phyloP scores from a whole-genome alignment of 2,329 filamentous ascomycete genomes.

The Penicillium sp. region DNA sequence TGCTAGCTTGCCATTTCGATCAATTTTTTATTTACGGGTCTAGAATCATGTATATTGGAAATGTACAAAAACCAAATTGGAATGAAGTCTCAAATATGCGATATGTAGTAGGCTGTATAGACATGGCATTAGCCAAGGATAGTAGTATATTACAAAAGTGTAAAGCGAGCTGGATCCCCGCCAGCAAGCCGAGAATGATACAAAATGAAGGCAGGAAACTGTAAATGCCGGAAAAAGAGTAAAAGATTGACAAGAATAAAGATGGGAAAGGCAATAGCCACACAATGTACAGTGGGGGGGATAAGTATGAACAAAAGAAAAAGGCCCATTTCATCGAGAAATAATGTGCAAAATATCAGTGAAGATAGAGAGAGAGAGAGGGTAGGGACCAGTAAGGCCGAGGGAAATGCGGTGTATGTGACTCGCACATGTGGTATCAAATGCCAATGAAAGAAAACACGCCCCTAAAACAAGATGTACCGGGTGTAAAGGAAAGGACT shows the following conservation, averaged over 20 bases:
- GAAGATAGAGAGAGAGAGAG: conserved; percentile 12
- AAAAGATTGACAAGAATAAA: conserved; percentile 14
- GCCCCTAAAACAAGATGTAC: conserved; percentile 18
- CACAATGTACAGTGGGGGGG: conserved; percentile 26
- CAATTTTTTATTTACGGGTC: too few species aligned
- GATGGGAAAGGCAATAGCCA: conserved; percentile 15
- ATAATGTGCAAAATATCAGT: conserved; percentile 7
- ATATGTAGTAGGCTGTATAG: conserved; percentile 20
- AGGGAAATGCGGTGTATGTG: conserved; percentile 31
- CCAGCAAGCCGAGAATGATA: conserved; percentile 25
- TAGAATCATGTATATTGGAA: too few species aligned
- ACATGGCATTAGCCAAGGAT: conserved; percentile 18
- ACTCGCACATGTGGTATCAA: conserved; percentile 37
- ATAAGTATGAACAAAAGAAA: conserved; percentile 24
- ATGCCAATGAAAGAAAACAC: conserved; percentile 26
- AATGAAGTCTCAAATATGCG: neutral
- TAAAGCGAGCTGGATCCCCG: conserved; percentile 24
- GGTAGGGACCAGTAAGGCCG: conserved; percentile 4
- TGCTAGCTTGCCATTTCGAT: too few species aligned
- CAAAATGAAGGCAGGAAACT: conserved; percentile 11
- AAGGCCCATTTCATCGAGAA: conserved; percentile 23
- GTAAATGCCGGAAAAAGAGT: conserved; percentile 9
- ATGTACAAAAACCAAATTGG: neutral
- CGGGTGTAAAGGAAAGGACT: conserved; percentile 25
- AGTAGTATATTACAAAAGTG: conserved; percentile 40